Evolutionary conservation across 164 flowering plant genomes (phyloP).

Genomic region (Saururus chinensis): DNA sequence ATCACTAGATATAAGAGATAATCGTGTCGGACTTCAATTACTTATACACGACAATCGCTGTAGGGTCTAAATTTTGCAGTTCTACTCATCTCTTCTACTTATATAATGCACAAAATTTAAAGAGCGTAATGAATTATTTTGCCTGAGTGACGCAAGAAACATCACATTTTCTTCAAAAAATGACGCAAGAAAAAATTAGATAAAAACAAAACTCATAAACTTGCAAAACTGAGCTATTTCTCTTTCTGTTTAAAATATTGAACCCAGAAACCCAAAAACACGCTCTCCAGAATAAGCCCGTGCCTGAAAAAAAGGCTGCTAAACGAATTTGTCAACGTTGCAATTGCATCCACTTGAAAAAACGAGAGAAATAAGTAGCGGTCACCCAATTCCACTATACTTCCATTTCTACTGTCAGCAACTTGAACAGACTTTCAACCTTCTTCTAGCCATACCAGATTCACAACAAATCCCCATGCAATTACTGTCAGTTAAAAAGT

Average conservation of each 20-base stretch:
- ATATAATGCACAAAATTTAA: neutral
- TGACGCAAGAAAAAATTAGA: neutral
- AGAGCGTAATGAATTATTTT: no score
- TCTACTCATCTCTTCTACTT: no score
- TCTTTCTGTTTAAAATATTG: neutral
- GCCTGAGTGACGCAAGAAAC: no score
- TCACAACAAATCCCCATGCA: slow-evolving; percentile 10
- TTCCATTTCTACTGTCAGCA: neutral
- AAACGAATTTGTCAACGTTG: neutral
- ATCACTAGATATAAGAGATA: no score
- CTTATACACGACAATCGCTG: no score
- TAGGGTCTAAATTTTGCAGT: no score
- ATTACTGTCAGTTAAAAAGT: slow-evolving; percentile 1
- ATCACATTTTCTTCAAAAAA: neutral
- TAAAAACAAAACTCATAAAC: neutral
- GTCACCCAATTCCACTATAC: slow-evolving; percentile 13
- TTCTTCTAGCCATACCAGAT: slow-evolving; percentile 16
- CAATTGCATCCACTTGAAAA: slow-evolving; percentile 30
- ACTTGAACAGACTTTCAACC: slow-evolving; percentile 13
- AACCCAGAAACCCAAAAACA: neutral
- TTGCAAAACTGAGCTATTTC: slow-evolving; percentile 5
- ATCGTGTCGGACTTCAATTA: no score
- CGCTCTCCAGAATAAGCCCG: neutral
- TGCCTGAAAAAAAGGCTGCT: neutral
- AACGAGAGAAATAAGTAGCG: slow-evolving; percentile 14